phyloP scores from a whole-genome alignment of 192 early-diverging fungal species.

The Geranomyces michiganensis region DNA sequence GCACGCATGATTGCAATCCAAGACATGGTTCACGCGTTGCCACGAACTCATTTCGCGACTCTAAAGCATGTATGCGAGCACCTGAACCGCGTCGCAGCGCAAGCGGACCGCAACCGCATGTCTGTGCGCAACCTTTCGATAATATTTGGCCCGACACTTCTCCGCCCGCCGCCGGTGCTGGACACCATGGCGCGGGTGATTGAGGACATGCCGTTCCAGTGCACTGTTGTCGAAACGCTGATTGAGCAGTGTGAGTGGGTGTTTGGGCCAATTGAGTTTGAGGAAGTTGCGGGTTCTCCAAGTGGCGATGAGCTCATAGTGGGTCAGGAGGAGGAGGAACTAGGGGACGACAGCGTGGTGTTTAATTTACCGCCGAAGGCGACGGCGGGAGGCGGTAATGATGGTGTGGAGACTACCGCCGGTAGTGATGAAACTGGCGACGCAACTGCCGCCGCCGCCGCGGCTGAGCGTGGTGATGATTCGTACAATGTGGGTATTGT shows the following conservation, averaged over 20 bases:
- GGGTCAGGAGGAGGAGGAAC: conserved; percentile 14
- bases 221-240: conserved; percentile 48
- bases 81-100: conserved; percentile 58
- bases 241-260: conserved; percentile 60
- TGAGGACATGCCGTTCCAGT: conserved; percentile 49
- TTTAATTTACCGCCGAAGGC: background rate
- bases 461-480: background rate
- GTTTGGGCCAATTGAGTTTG: conserved; percentile 63
- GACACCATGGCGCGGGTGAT: conserved; percentile 39
- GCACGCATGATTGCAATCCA: conserved; percentile 56
- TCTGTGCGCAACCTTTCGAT: conserved; percentile 88
- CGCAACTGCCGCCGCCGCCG: background rate
- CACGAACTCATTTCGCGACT: conserved; percentile 46
- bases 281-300: conserved; percentile 51
- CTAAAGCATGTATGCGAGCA: conserved; percentile 58
- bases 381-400: background rate
- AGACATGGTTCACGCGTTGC: conserved; percentile 56
- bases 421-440: background rate
- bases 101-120: conserved; percentile 81
- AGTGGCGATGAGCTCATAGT: conserved; percentile 16
- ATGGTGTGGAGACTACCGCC: background rate
- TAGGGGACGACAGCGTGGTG: background rate
- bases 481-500: conserved; percentile 9
- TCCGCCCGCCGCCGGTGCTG: conserved; percentile 40
- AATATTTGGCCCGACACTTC: conserved; percentile 89